A percentile compares a stretch with the other conserved stretches of the same genome.
Conservation (phyloP, 192 early-diverging fungal species). For the Glomus cerebriforme region DNA sequence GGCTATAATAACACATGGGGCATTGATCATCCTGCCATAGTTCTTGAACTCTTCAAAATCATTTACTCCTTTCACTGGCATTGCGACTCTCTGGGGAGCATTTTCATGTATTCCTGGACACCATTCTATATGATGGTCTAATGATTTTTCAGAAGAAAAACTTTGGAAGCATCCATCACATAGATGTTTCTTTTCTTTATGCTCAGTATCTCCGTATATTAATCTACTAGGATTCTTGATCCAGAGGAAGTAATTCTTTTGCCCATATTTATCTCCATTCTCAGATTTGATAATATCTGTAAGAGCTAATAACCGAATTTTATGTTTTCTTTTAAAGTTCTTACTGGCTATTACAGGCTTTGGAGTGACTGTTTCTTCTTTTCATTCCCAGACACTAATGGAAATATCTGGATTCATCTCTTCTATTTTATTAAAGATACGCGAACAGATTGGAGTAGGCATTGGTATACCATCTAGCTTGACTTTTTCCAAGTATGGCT, state of each 20-base stretch:
- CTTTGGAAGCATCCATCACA: neutral
- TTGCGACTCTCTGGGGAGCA: neutral
- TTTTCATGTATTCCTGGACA: neutral
- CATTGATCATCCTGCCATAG: neutral
- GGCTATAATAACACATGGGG: neutral
- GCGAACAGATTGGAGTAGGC: neutral
- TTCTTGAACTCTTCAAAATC: slow-evolving; percentile 1
- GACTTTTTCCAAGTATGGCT: too few species aligned
- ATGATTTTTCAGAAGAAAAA: neutral
- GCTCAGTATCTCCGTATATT: neutral
- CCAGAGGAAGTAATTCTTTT: slow-evolving; percentile 1
- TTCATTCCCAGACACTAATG: neutral
- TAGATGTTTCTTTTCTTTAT: slow-evolving; percentile 6
- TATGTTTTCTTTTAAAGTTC: slow-evolving; percentile 3
- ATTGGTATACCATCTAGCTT: slow-evolving; percentile 1
- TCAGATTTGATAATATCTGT: neutral
- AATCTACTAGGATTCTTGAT: neutral
- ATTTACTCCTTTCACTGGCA: slow-evolving; percentile 3
- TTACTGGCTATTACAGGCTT: too few species aligned
- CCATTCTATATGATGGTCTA: neutral
- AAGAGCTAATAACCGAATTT: neutral
- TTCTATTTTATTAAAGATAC: slow-evolving; percentile 2
- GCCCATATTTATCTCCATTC: neutral
- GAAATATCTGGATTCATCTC: neutral
- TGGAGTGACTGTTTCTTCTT: too few species aligned